phyloP scores from a whole-genome alignment of 495 filamentous ascomycete genomes.

The Hyaloscypha bicolor region DNA sequence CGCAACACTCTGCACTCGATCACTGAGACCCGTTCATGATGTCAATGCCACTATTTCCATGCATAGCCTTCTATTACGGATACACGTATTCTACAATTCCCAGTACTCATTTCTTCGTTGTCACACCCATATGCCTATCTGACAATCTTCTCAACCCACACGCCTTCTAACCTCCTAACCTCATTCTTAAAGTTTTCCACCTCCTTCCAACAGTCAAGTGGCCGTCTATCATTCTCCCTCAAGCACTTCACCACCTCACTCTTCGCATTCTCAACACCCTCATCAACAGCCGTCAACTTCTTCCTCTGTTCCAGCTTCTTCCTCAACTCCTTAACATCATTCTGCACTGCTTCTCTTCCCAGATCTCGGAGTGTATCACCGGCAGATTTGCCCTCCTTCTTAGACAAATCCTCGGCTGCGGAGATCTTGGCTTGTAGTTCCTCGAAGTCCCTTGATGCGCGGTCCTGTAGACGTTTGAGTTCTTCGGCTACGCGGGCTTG shows the following conservation, averaged over 20 bases:
- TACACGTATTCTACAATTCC: constrained; percentile 32
- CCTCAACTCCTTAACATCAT: constrained; percentile 75
- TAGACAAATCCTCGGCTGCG: constrained; percentile 33
- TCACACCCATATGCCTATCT: constrained; percentile 34
- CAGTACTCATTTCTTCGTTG: not conserved
- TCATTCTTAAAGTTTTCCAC: constrained; percentile 87
- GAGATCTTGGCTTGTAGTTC: constrained; percentile 65
- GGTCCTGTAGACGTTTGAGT: constrained; percentile 69
- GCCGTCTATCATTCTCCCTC: constrained; percentile 81
- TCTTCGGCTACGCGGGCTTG: constrained; percentile 86
- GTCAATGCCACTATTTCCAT: constrained; percentile 7
- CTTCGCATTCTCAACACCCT: constrained; percentile 72
- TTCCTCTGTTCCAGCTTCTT: constrained; percentile 73
- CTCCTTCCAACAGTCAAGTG: constrained; percentile 95
- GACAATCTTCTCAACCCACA: constrained; percentile 84
- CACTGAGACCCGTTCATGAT: not conserved
- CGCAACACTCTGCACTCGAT: not conserved
- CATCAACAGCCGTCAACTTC: constrained; percentile 66
- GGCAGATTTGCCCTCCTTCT: constrained; percentile 32
- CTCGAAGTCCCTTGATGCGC: constrained; percentile 58
- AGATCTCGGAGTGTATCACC: constrained; percentile 46
- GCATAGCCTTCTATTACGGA: constrained; percentile 25
- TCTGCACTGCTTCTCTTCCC: constrained; percentile 53
- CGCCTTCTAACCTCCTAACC: constrained; percentile 80
- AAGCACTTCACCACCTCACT: constrained; percentile 80